Evolutionary conservation across 306 rosid genomes (phyloP).

Genomic region (Sicyos baderoa): DNA sequence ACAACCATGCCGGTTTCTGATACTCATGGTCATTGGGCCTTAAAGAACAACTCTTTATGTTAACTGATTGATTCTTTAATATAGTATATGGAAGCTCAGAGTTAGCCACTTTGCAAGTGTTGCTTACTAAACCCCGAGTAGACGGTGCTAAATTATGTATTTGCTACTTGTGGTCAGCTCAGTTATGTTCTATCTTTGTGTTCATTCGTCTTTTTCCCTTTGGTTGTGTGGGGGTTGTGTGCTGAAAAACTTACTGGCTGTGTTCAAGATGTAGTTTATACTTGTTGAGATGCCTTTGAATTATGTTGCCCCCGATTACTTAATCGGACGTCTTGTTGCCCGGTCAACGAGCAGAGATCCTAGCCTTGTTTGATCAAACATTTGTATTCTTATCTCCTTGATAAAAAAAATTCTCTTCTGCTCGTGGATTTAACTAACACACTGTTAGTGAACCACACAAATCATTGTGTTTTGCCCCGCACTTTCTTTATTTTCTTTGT

Average conservation of each 20-base stretch:
- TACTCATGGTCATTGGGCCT: background rate
- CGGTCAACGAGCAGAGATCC: too few relatives aligned
- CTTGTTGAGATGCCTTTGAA: too few relatives aligned
- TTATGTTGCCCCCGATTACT: too few relatives aligned
- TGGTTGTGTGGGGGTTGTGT: background rate
- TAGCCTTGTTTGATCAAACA: too few relatives aligned
- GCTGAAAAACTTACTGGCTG: background rate
- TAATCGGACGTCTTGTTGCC: too few relatives aligned
- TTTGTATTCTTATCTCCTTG: too few relatives aligned
- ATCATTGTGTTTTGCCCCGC: too few relatives aligned
- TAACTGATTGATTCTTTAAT: background rate
- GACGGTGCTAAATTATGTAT: background rate
- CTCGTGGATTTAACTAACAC: too few relatives aligned
- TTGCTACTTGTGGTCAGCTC: background rate
- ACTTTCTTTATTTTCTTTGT: too few relatives aligned
- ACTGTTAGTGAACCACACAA: too few relatives aligned
- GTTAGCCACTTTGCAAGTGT: background rate
- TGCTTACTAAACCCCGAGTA: background rate
- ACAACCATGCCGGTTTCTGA: background rate
- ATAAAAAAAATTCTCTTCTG: too few relatives aligned
- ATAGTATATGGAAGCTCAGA: background rate
- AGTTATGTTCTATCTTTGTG: background rate
- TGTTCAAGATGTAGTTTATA: background rate
- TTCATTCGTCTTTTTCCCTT: background rate
- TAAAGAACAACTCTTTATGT: background rate